phyloP scores from a whole-genome alignment of 1,284 basidiomycete species.

The Exobasidium rhododendri region DNA sequence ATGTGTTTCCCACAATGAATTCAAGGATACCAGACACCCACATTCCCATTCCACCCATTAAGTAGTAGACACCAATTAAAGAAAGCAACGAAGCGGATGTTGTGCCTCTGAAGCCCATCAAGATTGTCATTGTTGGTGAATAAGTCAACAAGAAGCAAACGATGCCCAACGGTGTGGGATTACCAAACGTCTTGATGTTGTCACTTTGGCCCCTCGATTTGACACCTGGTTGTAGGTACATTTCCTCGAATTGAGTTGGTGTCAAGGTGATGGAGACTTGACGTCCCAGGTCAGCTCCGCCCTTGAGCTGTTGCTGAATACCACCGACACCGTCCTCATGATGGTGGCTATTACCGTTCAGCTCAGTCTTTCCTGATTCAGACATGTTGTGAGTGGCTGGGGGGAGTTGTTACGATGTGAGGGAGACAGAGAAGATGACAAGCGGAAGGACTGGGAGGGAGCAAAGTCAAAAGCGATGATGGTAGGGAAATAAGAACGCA shows the following conservation, averaged over 20 bases:
- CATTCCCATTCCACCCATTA: constrained; percentile 5
- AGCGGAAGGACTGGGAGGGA: too few relatives aligned
- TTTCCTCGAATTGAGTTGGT: constrained; percentile 32
- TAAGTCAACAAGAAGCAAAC: constrained; percentile 38
- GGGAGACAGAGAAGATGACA: too few relatives aligned
- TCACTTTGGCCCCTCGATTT: constrained; percentile 21
- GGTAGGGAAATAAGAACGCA: too few relatives aligned
- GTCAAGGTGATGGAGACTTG: constrained; percentile 39
- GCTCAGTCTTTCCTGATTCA: not conserved
- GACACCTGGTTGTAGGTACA: constrained; percentile 34
- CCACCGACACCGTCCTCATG: constrained; percentile 18
- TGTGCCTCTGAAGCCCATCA: constrained; percentile 37
- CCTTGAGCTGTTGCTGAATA: not conserved
- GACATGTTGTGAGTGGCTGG: not conserved
- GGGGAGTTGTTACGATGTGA: too few relatives aligned
- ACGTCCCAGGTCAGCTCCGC: constrained; percentile 27
- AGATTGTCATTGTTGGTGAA: constrained; percentile 26
- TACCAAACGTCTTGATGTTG: constrained; percentile 37
- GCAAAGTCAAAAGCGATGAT: too few relatives aligned
- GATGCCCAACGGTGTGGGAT: constrained; percentile 35
- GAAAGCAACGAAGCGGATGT: constrained; percentile 26
- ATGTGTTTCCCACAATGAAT: constrained; percentile 36
- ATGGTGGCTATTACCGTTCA: constrained; percentile 9
- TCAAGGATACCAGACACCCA: constrained; percentile 22
- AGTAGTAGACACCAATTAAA: not conserved